phyloP scores from a whole-genome alignment of 2,329 filamentous ascomycete species.

The Penicillium sp. region DNA sequence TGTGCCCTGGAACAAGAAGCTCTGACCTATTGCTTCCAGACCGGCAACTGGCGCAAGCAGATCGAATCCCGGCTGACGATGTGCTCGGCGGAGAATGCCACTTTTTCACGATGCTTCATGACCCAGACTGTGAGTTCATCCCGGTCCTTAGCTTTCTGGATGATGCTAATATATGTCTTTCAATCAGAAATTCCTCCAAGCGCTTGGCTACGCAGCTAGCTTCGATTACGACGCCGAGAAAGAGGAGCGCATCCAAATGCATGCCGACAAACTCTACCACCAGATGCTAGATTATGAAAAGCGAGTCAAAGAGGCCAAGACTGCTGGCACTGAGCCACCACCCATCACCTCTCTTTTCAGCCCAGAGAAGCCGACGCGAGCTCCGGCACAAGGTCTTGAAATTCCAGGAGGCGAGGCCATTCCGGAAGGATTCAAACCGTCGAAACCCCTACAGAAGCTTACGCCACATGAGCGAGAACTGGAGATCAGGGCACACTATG shows the following conservation, averaged over 20 bases:
- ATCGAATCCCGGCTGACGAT: slow-evolving; percentile 59
- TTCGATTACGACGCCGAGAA: slow-evolving; percentile 61
- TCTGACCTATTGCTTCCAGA: slow-evolving; percentile 75
- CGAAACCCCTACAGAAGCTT: slow-evolving; percentile 40
- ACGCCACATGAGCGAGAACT: slow-evolving; percentile 48
- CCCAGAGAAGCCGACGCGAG: slow-evolving; percentile 27
- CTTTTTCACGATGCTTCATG: slow-evolving; percentile 80
- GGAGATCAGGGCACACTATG: slow-evolving; percentile 40
- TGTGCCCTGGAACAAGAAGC: slow-evolving; percentile 83
- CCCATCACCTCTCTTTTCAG: slow-evolving; percentile 46
- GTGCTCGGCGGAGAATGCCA: slow-evolving; percentile 72
- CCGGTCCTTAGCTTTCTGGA: neutral
- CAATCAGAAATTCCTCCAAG: slow-evolving; percentile 74
- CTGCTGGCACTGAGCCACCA: slow-evolving; percentile 43
- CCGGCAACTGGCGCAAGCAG: slow-evolving; percentile 63
- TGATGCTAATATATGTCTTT: neutral
- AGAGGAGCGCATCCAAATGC: slow-evolving; percentile 91
- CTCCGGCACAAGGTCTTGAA: slow-evolving; percentile 23
- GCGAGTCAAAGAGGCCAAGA: slow-evolving; percentile 59
- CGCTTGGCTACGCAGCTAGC: slow-evolving; percentile 76
- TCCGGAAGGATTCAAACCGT: slow-evolving; percentile 35
- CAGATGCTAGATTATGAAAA: slow-evolving; percentile 80
- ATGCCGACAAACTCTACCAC: slow-evolving; percentile 86
- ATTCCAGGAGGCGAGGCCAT: slow-evolving; percentile 38
- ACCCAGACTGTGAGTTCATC: slow-evolving; percentile 68